phyloP scores from a whole-genome alignment of 805 yeast genomes.

The Priceomyces melissophilus region DNA sequence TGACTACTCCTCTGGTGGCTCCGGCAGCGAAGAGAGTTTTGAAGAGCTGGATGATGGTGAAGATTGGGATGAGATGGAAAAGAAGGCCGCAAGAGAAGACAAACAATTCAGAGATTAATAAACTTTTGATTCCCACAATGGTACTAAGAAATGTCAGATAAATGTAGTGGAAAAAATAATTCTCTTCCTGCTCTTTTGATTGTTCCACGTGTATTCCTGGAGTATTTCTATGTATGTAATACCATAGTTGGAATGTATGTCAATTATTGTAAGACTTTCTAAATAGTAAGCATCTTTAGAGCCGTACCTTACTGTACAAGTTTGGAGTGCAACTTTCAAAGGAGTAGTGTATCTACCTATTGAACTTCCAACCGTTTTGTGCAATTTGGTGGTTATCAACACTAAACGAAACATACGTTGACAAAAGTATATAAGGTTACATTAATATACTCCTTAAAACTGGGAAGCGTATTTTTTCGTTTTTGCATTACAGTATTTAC shows the following conservation, averaged over 20 bases:
- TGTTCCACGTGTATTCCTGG: neutral
- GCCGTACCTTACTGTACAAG: too few species aligned
- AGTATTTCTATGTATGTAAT: neutral
- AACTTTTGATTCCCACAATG: neutral
- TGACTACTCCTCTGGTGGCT: constrained; percentile 39
- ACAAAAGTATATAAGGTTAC: too few species aligned
- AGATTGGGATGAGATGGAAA: constrained; percentile 63
- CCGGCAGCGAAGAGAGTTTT: constrained; percentile 27
- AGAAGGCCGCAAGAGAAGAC: constrained; percentile 51
- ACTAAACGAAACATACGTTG: too few species aligned
- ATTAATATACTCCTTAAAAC: too few species aligned
- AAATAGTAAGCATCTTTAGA: neutral
- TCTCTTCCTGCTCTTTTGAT: neutral
- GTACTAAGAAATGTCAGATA: too few species aligned
- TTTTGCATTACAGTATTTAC: too few species aligned
- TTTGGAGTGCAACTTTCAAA: too few species aligned
- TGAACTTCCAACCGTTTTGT: too few species aligned
- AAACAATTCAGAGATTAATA: constrained; percentile 22
- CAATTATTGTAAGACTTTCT: neutral
- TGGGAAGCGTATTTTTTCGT: too few species aligned
- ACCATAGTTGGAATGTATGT: neutral
- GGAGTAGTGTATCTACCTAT: too few species aligned
- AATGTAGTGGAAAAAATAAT: too few species aligned
- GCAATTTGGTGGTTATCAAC: too few species aligned
- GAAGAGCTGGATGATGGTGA: constrained; percentile 42